These are phyloP conservation scores for Arabidopsis hybrid DNA, from an alignment of 441 rosid species.

Conservation along the genomic window DNA sequence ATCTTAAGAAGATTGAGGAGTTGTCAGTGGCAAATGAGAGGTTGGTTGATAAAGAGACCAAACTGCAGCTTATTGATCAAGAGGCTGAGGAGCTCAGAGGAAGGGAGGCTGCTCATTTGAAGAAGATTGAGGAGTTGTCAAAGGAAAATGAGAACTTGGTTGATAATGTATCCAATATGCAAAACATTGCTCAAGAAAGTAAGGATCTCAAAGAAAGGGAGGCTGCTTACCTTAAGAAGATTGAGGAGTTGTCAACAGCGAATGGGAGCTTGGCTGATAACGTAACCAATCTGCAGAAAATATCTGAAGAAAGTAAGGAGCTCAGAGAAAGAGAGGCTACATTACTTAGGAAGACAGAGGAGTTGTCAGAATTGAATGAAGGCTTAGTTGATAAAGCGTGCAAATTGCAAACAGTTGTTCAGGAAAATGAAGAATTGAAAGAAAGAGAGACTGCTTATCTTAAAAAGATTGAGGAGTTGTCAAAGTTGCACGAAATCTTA, in stretches of 20 bases:
- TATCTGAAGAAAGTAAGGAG: constrained; percentile 67
- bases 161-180: constrained; percentile 75
- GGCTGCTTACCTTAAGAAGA: constrained; percentile 56
- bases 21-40: constrained; percentile 72
- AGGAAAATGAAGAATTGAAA: constrained; percentile 69
- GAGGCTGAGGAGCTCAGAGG: constrained; percentile 36
- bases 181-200: constrained; percentile 62
- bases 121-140: constrained; percentile 42
- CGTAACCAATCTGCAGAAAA: constrained; percentile 68
- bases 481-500: constrained; percentile 64
- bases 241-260: constrained; percentile 67
- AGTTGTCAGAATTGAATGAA: constrained; percentile 60
- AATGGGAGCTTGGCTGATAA: constrained; percentile 54
- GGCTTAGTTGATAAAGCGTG: constrained; percentile 69
- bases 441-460: constrained; percentile 59
- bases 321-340: constrained; percentile 60
- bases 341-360: constrained; percentile 66
- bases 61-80: constrained; percentile 18
- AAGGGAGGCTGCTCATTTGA: constrained; percentile 35
- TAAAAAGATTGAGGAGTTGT: constrained; percentile 70
- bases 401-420: constrained; percentile 63
- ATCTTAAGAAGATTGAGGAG: constrained; percentile 69
- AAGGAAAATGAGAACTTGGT: constrained; percentile 60
- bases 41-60: constrained; percentile 43
- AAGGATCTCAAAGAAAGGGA: constrained; percentile 68